Base-by-base conservation (phyloP, 2,329 filamentous ascomycete species). In the Acrodontium crateriforme region DNA sequence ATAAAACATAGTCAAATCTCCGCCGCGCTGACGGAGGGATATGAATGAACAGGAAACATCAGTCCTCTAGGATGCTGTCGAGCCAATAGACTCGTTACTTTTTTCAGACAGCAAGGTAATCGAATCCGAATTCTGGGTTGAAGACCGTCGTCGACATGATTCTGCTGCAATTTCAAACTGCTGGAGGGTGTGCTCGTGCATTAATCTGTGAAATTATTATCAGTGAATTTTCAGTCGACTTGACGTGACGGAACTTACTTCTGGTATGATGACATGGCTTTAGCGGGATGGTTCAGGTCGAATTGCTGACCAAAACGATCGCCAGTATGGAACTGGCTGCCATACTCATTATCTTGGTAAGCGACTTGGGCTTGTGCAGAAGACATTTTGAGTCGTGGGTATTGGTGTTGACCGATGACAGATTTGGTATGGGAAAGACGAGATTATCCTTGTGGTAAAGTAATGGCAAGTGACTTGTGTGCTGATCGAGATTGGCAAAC, bases 121-220 rank as follows among this genome's bases (percentile, higher is more conserved):
- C n/a, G 41, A 31, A 6, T 34, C 30, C 19, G 33, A 31, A 8
- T 38, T 31, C n/a, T 32, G 28, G 22, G 33, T 42, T 4, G 42
- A 41, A 2, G 48, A 54, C 9, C 59, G 52, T 44, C 60, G 49
- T 17, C 57, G 53, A 3, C 57, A 58, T 6, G 59, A 63, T 34
- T 52, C 51, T 25, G 58, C 58, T 1, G 60, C 60, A 24, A 51
- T 56, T 27, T 52, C 55, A 24, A 63, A 57, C 40, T 65, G 60
- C 27, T 54, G 53, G 45, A 59, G 61, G 37, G 61, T 65, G 48
- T 65, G 60, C 37, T 62, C 54, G 35, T 63, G 60, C 59, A 65
- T 63, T 28, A 63, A 50, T 27, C 60, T 63, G 25, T 4, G 15
- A 3, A 4, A 2, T 15, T 11, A 30, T 44, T 29, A 41, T 33